Evolutionary conservation across 306 rosid species (phyloP), one percentile per base, ranked within the genome.

Genomic region (Castanea sativa): DNA sequence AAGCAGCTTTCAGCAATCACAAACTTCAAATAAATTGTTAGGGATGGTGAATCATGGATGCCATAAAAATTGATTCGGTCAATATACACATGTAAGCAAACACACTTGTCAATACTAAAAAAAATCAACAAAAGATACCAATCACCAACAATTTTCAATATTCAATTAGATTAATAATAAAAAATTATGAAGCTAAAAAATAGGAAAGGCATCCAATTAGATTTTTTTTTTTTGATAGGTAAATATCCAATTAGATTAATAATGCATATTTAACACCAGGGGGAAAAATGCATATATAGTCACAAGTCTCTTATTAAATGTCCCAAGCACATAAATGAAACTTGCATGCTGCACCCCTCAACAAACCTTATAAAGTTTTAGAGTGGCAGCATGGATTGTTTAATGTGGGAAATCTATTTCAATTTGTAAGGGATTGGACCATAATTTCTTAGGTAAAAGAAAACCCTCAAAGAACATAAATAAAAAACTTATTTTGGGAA

Each of bases 1-100:
- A 65, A 20, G 68, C 33, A 9, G 60, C 35, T 71, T 61, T 82
- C 74, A 86, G 80, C 75, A 82, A 52, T 41, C 65, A 55, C 56
- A 49, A 53, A 57, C 57, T 55, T 45, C 63, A 30, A 80, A 65
- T 64, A 64, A 69, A 19, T 35, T 4, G 14, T 29, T 1, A 67
- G 16, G 27, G 27, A n/a, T 4, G n/a, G 27, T 11, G n/a, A 67
- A 33, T 67, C 13, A 18, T 6, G 13, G 12, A 4, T 67, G 52
- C 51, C 52, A 19, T 12, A 18, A 67, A 18, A 19, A 33, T 33
- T 38, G 43, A 65, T 43, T 18, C 1, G 5, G 32, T 65, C 49
- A 63, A 29, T 29, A 65, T 65, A 20, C 43, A 29, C 69, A 14
- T 14, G 3, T 61, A 13, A 25, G 15, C 41, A 23, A 27, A 61